Percentiles rank a stretch among this genome's conserved stretches.
These are phyloP conservation scores for Cucurbita ficifolia DNA, from an alignment of 306 rosid genomes.

Conservation along the genomic window DNA sequence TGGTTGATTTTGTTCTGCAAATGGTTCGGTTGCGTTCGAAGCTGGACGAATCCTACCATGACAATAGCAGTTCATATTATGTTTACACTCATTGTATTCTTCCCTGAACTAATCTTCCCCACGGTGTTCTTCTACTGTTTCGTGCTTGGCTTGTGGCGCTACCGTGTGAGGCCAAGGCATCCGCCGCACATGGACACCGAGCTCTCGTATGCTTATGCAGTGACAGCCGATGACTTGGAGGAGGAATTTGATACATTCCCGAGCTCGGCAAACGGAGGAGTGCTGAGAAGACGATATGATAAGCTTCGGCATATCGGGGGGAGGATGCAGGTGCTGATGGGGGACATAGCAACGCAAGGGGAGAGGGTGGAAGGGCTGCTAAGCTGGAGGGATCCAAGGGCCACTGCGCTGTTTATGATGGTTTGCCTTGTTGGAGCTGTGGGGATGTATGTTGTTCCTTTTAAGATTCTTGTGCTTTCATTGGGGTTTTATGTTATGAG, in stretches of 20 bases:
- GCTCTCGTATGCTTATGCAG: conserved; percentile 22
- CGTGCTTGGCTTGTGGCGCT: conserved; percentile 7
- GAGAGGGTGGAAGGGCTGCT: conserved; percentile 29
- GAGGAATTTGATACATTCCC: conserved; percentile 37
- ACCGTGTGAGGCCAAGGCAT: conserved; percentile 21
- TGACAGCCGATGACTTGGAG: conserved; percentile 25
- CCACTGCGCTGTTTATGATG: conserved; percentile 19
- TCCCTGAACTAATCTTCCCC: conserved; percentile 15
- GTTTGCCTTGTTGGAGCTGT: conserved; percentile 18
- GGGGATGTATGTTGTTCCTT: conserved; percentile 12
- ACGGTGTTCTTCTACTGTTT: conserved; percentile 1
- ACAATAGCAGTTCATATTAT: conserved; percentile 7
- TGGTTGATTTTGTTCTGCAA: conserved; percentile 4
- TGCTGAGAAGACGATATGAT: conserved; percentile 22
- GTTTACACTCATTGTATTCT: conserved; percentile 12
- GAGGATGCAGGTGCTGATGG: conserved; percentile 18
- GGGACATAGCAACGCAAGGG: conserved; percentile 38
- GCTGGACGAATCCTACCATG: conserved; percentile 13
- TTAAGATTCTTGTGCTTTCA: not conserved
- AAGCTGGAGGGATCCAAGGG: conserved; percentile 44
- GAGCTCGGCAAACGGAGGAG: conserved; percentile 11
- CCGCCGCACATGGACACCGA: conserved; percentile 30
- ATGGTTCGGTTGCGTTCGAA: conserved; percentile 8
- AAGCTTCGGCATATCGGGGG: conserved; percentile 25
- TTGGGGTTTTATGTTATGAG: conserved; percentile 16